Evolutionary conservation across 768 basidiomycete species (phyloP).

Genomic region (Lactifluus rugatus): DNA sequence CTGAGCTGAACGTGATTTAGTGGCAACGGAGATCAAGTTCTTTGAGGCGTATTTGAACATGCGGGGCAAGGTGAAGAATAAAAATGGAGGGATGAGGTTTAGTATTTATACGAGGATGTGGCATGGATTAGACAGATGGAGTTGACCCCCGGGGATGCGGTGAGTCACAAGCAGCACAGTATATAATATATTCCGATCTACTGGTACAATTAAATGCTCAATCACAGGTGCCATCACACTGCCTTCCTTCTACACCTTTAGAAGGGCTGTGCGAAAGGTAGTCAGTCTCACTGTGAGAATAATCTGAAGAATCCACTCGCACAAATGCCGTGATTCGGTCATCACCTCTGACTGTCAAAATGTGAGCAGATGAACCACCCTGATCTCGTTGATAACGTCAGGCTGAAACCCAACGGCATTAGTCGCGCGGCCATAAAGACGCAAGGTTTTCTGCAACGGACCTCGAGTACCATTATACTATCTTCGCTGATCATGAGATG

Average conservation of each 20-base stretch:
- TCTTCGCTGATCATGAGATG: constrained; percentile 20
- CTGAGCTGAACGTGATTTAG: constrained; percentile 22
- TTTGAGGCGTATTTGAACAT: constrained; percentile 27
- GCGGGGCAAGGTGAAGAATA: background rate
- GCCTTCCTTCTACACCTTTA: background rate
- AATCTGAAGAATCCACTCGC: background rate
- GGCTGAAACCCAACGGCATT: constrained; percentile 2
- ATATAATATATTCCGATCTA: too few species aligned
- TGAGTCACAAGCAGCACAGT: background rate
- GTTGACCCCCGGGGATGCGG: background rate
- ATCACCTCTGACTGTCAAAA: constrained; percentile 6
- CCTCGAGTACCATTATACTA: constrained; percentile 13
- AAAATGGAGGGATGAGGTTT: background rate
- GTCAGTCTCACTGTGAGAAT: too few species aligned
- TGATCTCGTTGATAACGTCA: background rate
- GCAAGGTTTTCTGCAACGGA: background rate
- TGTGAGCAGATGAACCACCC: constrained; percentile 7
- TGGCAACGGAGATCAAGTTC: constrained; percentile 21
- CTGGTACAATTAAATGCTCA: background rate
- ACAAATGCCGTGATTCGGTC: constrained; percentile 6
- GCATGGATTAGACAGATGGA: background rate
- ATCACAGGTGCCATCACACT: background rate
- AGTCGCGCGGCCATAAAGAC: constrained; percentile 5
- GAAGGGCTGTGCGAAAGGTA: background rate
- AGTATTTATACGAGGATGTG: constrained; percentile 6